Percentiles rank a stretch among this genome's conserved stretches.
These are phyloP conservation scores for Coccomyxa sp. DNA, from an alignment of 139 green algal genomes.

Conservation along the genomic window DNA sequence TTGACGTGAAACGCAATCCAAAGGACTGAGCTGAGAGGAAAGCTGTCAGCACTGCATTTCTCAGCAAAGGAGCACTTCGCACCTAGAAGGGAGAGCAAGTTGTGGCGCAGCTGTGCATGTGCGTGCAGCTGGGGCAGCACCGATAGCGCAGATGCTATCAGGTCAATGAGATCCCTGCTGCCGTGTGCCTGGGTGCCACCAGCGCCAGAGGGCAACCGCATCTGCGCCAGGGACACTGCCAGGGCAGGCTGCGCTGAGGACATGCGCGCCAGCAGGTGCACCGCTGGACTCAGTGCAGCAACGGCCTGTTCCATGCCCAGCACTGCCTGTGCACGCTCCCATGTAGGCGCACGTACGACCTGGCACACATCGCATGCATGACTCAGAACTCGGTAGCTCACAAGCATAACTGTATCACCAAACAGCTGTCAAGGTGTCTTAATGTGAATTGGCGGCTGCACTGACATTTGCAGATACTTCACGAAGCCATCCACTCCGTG, in stretches of 20 bases:
- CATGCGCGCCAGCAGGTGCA: constrained; percentile 14
- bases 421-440: background rate
- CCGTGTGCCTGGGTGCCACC: background rate
- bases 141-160: constrained; percentile 14
- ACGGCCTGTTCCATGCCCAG: background rate
- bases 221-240: constrained; percentile 13
- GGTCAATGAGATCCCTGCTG: constrained; percentile 24
- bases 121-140: constrained; percentile 5
- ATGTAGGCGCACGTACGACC: background rate
- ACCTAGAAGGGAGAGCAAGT: too few species aligned
- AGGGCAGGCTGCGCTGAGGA: constrained; percentile 5
- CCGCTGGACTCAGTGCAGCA: constrained; percentile 1
- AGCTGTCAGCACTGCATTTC: too few species aligned
- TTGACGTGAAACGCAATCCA: too few species aligned
- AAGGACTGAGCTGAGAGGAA: too few species aligned
- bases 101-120: too few species aligned
- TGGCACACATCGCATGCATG: background rate
- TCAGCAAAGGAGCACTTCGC: too few species aligned
- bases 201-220: constrained; percentile 15
- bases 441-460: background rate
- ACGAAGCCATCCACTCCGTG: too few species aligned
- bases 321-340: background rate
- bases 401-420: background rate
- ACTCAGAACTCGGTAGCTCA: background rate
- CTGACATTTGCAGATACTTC: too few species aligned